Percentiles rank a stretch among this genome's conserved stretches.
Conservation (phyloP, 305 asterid species). For the Fraxinus sp. region DNA sequence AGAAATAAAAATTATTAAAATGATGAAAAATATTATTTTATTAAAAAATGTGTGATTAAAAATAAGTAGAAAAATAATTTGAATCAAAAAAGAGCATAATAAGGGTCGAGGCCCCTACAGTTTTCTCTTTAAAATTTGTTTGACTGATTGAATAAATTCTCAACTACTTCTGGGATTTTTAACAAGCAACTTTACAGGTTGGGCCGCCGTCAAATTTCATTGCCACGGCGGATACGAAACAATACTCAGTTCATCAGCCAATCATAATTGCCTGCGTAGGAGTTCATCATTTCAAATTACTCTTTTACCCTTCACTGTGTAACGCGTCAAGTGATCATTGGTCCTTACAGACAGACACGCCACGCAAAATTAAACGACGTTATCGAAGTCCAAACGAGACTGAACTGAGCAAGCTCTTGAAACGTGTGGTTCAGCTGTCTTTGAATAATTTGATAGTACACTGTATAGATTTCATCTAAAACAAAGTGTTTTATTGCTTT, state of each 20-base stretch:
- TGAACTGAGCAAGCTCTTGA: not conserved
- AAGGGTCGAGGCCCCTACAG: too few relatives aligned
- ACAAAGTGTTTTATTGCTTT: conserved; percentile 1
- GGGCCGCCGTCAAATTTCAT: not conserved
- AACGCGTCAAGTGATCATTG: not conserved
- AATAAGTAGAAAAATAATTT: too few relatives aligned
- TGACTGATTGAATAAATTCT: too few relatives aligned
- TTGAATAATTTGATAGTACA: not conserved
- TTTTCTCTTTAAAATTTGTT: too few relatives aligned
- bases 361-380: conserved; percentile 13
- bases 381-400: conserved; percentile 6
- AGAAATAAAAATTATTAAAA: too few relatives aligned
- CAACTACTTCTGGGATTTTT: too few relatives aligned
- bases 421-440: conserved; percentile 34
- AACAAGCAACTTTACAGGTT: not conserved
- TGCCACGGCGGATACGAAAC: not conserved
- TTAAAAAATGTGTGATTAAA: too few relatives aligned
- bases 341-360: not conserved
- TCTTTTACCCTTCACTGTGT: not conserved
- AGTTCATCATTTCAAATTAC: not conserved
- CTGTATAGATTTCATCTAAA: conserved; percentile 3
- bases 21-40: too few relatives aligned
- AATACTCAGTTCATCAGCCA: not conserved
- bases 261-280: not conserved
- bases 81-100: too few relatives aligned